Evolutionary conservation across 2,329 filamentous ascomycete genomes (phyloP), one percentile per base, ranked within the genome.

Genomic region (Penicillium sp.): DNA sequence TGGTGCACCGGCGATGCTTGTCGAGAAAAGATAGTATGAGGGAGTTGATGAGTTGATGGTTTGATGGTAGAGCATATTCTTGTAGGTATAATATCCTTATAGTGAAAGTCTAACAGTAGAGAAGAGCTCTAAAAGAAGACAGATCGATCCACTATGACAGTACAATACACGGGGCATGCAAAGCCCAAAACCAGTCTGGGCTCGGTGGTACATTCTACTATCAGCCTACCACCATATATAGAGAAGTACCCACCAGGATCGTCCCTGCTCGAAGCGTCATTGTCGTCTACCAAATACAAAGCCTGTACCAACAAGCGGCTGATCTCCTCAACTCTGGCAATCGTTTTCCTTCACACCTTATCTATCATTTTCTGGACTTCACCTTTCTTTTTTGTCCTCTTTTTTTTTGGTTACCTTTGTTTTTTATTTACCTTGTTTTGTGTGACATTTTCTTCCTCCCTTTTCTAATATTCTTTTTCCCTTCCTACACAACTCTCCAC

Each of bases 91-190:
- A 29, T 13, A 12, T 12, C 4, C 28, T 5, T 4, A 29, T 29
- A 12, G 28, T 9, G 12, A 12, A 35, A 35, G n/a, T 15, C 6
- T 33, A 15, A 35, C 6, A 8, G 6, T 35, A 4, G 32, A 18
- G 15, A 20, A 10, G 8, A 37, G 33, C 32, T 20, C 48, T 55
- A 60, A 60, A 61, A 57, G 59, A 63, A 54, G 56, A 55, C 47
- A 52, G 55, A 55, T 55, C 47, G 48, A 56, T 56, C 47, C 37
- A 31, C 47, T 32, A 50, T 59, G 35, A 60, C 56, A 28, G 44
- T 51, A 46, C 47, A 2, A 23, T 50, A 58, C 53, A 2, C 12
- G 1, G 24, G 44, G 41, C 42, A 42, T 54, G n/a, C 27, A n/a
- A 33, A 40, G 41, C 35, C 31, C 38, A 32, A 38, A 38, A 32